Base-by-base conservation (phyloP, 495 filamentous ascomycete genomes). In the Saxophila tyrrhenica region DNA sequence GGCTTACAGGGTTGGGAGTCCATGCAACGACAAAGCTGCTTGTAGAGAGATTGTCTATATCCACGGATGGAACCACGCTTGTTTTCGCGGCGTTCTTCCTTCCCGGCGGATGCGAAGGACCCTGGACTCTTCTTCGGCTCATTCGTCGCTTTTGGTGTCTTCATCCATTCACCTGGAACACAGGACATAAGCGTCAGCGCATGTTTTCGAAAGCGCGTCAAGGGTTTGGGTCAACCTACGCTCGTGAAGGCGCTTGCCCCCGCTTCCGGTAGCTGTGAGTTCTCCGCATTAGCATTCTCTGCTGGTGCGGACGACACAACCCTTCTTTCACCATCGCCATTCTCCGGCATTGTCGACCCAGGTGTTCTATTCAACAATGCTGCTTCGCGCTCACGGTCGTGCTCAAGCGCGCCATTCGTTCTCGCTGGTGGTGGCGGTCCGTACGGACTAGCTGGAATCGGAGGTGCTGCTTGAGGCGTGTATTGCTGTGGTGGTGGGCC, bases 321-420 rank as follows among this genome's bases (percentile, higher is more conserved):
- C 42, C 57, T 56, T 42, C 57, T 54, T 43, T 67, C 64, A 1
- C 66, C 67, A 42, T 68, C 67, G 39, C 50, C 54, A 16, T 54
- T 60, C 29, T 64, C 62, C 9, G 25, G 25, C 19, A 49, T 46
- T 39, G 58, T 32, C 11, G 59, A 25, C 24, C 50, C 60, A n/a
- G n/a, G n/a, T n/a, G n/a, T n/a, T n/a, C n/a, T n/a, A n/a, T n/a
- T n/a, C n/a, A n/a, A n/a, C n/a, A 50, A 3, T 2, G 48, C 9
- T 17, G 23, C 57, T 8, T 61, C 29, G 44, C 32, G 23, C 25
- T 49, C 56, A 5, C 39, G 10, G 13, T 56, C 56, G 21, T 54
- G 46, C 2, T 16, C 23, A 29, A 43, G n/a, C n/a, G n/a, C n/a
- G n/a, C n/a, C n/a, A n/a, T n/a, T n/a, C n/a, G n/a, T n/a, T n/a